phyloP scores from a whole-genome alignment of 1,284 basidiomycete genomes.

The Stygiomarasmius scandens region DNA sequence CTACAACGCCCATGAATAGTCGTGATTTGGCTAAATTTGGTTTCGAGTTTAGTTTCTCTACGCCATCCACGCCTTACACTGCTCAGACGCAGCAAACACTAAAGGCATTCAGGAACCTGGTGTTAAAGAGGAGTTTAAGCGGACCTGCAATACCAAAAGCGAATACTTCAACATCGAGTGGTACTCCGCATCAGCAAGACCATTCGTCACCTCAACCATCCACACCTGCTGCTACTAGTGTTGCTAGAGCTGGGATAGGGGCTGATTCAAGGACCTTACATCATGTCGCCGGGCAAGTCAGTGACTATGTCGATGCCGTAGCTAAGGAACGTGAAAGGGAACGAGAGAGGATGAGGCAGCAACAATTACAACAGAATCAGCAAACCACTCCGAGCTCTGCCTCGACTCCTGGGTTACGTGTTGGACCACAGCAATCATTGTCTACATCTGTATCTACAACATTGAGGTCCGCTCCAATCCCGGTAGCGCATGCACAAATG shows the following conservation, averaged over 20 bases:
- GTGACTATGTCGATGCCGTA: conserved; percentile 69
- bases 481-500: background rate
- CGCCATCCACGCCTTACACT: background rate
- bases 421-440: background rate
- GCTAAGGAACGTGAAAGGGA: conserved; percentile 73
- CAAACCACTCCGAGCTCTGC: conserved; percentile 37
- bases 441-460: background rate
- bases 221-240: conserved; percentile 22
- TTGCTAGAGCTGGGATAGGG: conserved; percentile 17
- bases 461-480: background rate
- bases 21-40: background rate
- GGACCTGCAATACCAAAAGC: background rate
- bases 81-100: background rate
- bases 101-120: background rate
- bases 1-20: background rate
- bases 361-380: conserved; percentile 52
- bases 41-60: background rate
- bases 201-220: conserved; percentile 38
- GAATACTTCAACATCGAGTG: background rate
- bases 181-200: conserved; percentile 24
- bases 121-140: background rate
- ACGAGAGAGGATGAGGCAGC: conserved; percentile 66
- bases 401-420: conserved; percentile 23
- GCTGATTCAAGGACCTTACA: conserved; percentile 29
- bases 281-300: conserved; percentile 57